Conservation (phyloP, 352 stramenopile genomes). For the Blastocystis hominis region DNA sequence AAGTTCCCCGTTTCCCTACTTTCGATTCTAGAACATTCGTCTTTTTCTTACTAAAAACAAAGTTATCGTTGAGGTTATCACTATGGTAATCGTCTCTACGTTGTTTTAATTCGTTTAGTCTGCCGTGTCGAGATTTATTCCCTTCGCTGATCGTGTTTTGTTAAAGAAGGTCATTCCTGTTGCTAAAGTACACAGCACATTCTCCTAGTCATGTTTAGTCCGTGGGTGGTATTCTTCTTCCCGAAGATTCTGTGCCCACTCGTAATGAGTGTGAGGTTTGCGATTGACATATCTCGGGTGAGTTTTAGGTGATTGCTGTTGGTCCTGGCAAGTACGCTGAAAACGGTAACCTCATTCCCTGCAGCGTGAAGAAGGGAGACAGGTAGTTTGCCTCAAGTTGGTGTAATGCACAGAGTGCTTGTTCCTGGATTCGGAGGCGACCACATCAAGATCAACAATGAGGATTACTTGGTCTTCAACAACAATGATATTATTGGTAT, state of each 20-base stretch:
- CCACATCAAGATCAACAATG: constrained; percentile 58
- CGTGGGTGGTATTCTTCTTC: constrained; percentile 60
- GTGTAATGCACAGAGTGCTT: constrained; percentile 21
- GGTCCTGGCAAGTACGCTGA: constrained; percentile 51
- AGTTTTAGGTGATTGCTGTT: constrained; percentile 58
- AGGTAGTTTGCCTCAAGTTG: not conserved
- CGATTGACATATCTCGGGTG: not conserved
- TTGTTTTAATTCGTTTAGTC: constrained; percentile 1
- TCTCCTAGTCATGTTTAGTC: constrained; percentile 48
- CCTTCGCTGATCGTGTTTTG: constrained; percentile 60
- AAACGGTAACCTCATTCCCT: constrained; percentile 57
- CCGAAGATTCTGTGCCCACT: constrained; percentile 47
- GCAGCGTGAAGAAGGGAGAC: constrained; percentile 58
- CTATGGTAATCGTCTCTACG: not conserved
- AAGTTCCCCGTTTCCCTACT: constrained; percentile 3
- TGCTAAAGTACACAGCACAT: constrained; percentile 46
- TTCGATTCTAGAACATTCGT: constrained; percentile 27
- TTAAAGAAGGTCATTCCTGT: constrained; percentile 58
- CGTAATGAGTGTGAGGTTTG: constrained; percentile 55
- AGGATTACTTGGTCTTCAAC: constrained; percentile 59
- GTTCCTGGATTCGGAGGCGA: constrained; percentile 59
- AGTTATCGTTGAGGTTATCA: not conserved
- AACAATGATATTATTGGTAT: constrained; percentile 60
- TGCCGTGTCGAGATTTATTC: constrained; percentile 58
- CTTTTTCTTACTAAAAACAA: not conserved